Conservation (phyloP, 1,284 basidiomycete species). For the Hypsizygus ulmarius region DNA sequence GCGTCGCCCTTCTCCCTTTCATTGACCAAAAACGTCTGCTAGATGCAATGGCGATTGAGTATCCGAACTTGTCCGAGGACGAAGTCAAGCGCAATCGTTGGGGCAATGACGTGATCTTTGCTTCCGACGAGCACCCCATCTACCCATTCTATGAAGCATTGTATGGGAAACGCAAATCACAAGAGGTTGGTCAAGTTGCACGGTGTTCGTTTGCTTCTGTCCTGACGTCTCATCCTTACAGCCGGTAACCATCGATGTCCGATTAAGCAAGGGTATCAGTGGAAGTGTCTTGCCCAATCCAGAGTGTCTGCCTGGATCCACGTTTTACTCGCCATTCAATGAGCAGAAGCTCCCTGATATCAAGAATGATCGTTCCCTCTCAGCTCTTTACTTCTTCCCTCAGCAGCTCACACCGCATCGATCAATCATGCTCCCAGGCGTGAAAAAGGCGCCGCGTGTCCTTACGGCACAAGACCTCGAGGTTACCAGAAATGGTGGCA, state of each 20-base stretch:
- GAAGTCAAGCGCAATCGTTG: constrained; percentile 84
- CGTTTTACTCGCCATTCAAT: constrained; percentile 76
- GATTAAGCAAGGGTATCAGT: constrained; percentile 74
- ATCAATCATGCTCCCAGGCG: constrained; percentile 80
- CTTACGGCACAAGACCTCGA: constrained; percentile 80
- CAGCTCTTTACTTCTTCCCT: constrained; percentile 89
- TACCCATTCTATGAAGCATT: constrained; percentile 86
- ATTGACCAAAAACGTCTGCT: constrained; percentile 88
- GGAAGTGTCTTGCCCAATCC: constrained; percentile 84
- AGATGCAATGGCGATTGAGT: constrained; percentile 77
- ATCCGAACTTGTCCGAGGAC: constrained; percentile 74
- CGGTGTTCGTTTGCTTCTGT: constrained; percentile 8
- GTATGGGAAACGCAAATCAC: constrained; percentile 85
- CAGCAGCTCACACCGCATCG: constrained; percentile 83
- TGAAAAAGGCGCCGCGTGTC: constrained; percentile 56
- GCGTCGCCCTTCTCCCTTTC: constrained; percentile 94
- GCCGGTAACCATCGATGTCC: constrained; percentile 70
- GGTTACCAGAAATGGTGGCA: constrained; percentile 43
- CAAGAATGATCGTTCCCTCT: constrained; percentile 82
- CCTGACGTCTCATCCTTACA: constrained; percentile 25
- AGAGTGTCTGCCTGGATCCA: constrained; percentile 88
- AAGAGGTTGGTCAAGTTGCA: constrained; percentile 57
- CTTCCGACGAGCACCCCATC: constrained; percentile 81
- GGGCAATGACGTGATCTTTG: constrained; percentile 85
- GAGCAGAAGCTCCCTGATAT: constrained; percentile 73